Conservation (phyloP, 768 basidiomycete species). For the Rhizopogon vesiculosus region DNA sequence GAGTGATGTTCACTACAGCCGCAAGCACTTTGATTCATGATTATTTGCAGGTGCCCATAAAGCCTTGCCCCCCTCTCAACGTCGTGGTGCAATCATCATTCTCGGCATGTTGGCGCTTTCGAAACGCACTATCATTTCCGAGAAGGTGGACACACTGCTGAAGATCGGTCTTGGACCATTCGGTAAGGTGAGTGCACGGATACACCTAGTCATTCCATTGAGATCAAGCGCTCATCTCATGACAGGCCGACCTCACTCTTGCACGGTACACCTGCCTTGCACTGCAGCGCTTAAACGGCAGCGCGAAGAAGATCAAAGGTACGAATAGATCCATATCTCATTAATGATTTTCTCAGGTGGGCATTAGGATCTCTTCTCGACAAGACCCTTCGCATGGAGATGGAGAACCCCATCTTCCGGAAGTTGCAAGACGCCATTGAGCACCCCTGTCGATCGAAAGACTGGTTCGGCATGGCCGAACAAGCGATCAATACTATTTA, state of each 20-base stretch:
- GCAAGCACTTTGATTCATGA: not conserved
- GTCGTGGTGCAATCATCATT: conserved; percentile 93
- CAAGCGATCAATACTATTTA: conserved; percentile 97
- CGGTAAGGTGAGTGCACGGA: conserved; percentile 58
- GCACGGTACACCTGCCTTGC: conserved; percentile 94
- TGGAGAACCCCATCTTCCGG: conserved; percentile 82
- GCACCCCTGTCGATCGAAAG: conserved; percentile 74
- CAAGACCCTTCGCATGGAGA: conserved; percentile 80
- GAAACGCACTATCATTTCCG: conserved; percentile 69
- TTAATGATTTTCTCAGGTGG: not conserved
- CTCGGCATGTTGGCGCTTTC: conserved; percentile 96
- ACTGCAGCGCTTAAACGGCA: conserved; percentile 87
- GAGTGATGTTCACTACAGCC: conserved; percentile 22
- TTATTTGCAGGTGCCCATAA: conserved; percentile 57
- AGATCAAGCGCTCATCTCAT: not conserved
- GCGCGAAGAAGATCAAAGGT: conserved; percentile 97
- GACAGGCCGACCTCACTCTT: conserved; percentile 79
- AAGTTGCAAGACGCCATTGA: conserved; percentile 81
- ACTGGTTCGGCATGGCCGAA: conserved; percentile 97
- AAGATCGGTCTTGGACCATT: conserved; percentile 81
- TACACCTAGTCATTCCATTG: not conserved
- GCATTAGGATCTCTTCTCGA: conserved; percentile 76
- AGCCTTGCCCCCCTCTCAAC: conserved; percentile 73
- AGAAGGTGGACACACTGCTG: conserved; percentile 80
- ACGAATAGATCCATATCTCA: conserved; percentile 1